These are phyloP conservation scores for Isabelozyma rhagii DNA, from an alignment of 805 yeast genomes.

Conservation along the genomic window DNA sequence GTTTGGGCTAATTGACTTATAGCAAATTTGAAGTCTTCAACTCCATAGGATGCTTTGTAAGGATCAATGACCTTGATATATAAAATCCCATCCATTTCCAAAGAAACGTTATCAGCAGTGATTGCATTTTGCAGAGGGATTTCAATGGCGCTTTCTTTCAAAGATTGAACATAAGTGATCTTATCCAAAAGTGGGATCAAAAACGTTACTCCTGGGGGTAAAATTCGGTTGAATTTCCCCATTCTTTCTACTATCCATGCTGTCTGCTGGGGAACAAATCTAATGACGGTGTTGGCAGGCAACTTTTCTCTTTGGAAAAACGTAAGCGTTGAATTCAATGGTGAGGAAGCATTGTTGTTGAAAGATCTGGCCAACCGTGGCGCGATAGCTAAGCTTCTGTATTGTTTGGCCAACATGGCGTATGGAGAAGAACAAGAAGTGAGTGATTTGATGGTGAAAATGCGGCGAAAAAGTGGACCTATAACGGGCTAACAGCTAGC, in stretches of 20 bases:
- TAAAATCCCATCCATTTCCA: conserved; percentile 81
- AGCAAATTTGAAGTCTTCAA: conserved; percentile 84
- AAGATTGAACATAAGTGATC: conserved; percentile 76
- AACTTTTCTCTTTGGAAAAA: conserved; percentile 60
- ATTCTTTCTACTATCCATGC: conserved; percentile 90
- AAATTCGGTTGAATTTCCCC: conserved; percentile 71
- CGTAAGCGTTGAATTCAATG: conserved; percentile 26
- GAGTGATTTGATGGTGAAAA: too few relatives aligned
- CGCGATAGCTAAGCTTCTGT: neutral
- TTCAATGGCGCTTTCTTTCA: conserved; percentile 83
- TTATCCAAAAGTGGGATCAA: conserved; percentile 71
- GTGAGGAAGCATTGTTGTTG: neutral
- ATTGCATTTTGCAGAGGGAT: conserved; percentile 82
- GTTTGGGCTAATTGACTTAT: conserved; percentile 85
- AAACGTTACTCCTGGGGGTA: conserved; percentile 76
- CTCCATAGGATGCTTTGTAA: conserved; percentile 83
- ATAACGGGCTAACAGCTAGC: too few relatives aligned
- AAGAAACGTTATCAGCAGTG: conserved; percentile 80
- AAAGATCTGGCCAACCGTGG: neutral
- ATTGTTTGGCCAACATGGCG: neutral
- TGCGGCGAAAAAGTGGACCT: too few relatives aligned
- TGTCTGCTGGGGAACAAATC: conserved; percentile 86
- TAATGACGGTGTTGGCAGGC: conserved; percentile 71
- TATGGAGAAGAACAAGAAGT: neutral
- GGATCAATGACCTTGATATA: conserved; percentile 78